Base-by-base conservation (phyloP, 2,329 filamentous ascomycete genomes). In the Trichoderma sp. region DNA sequence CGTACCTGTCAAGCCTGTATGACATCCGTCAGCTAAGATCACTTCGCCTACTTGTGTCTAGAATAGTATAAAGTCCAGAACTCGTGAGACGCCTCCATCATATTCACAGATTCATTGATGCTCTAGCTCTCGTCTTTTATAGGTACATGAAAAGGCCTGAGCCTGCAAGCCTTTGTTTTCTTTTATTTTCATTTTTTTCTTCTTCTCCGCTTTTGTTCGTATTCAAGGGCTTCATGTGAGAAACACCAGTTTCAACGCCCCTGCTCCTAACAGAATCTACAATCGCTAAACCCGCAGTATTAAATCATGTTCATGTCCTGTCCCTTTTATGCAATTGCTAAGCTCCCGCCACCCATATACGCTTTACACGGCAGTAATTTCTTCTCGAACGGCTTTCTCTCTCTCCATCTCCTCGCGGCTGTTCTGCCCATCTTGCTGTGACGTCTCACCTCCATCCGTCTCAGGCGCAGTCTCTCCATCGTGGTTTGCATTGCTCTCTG, bases 211-310 rank as follows among this genome's bases (percentile, higher is more conserved):
- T 68, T 33, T 5, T 27, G 14, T 63, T 14, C 31, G 31, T 5
- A 29, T 27, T 21, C n/a, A 12, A 62, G 67, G 67, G 35, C 68
- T 72, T 35, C 21, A 24, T 35, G 29, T 68, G 41, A 53, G 71
- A 73, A 65, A 53, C 29, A 11, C 16, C 63, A 16, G 16, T 41
- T 72, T 60, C 45, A 64, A 75, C 73, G 56, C 73, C 73, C 45
- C 67, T 71, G 38, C 65, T 75, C 73, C 59, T 65, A n/a, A 59
- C 60, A 75, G 33, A 71, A 60, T 62, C 38, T 75, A 65, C 59
- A 71, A 21, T 64, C 65, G 73, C 65, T 71, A 75, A 75, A 64
- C 38, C 29, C 65, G 56, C 45, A 67, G 41, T 64, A 35, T 35
- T 27, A 62, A 63, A 18, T 62, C 21, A 41, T 35, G 14, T 35